Conservation (phyloP, 257 asterid species). For the Solanum acaule region DNA sequence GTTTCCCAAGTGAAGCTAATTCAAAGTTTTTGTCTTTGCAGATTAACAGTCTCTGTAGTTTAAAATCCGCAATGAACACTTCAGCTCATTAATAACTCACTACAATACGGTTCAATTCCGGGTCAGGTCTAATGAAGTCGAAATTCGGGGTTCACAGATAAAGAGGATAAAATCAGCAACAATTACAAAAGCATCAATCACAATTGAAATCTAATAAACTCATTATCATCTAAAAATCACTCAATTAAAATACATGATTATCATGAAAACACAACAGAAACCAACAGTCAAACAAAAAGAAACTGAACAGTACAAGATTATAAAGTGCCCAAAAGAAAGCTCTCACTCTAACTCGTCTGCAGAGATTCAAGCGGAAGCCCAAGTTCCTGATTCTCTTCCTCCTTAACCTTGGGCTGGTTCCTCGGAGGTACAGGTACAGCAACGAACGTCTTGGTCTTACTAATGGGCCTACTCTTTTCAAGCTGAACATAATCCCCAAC, state of each 20-base stretch:
- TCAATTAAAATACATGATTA: not conserved
- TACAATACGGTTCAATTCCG: not conserved
- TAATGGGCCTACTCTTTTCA: slow-evolving; percentile 66
- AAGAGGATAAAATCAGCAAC: not conserved
- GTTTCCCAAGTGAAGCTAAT: not conserved
- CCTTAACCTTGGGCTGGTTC: slow-evolving; percentile 13
- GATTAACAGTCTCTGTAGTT: not conserved
- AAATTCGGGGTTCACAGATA: not conserved
- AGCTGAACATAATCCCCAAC: slow-evolving; percentile 83
- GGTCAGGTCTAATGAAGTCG: not conserved
- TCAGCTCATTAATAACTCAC: not conserved
- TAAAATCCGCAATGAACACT: not conserved
- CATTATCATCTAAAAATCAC: not conserved
- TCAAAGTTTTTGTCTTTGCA: not conserved
- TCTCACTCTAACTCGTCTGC: not conserved
- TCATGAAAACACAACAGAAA: not conserved
- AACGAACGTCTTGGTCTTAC: slow-evolving; percentile 69
- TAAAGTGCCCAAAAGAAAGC: not conserved
- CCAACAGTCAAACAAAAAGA: not conserved
- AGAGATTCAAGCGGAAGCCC: slow-evolving; percentile 18
- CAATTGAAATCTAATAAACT: not conserved
- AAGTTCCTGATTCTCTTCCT: slow-evolving; percentile 15
- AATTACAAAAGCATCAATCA: not conserved
- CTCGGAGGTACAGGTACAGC: slow-evolving; percentile 49
- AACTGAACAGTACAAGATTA: not conserved